Evolutionary conservation across 768 basidiomycete genomes (phyloP), one percentile per base, ranked within the genome.

Genomic region (Auriscalpium orientale): DNA sequence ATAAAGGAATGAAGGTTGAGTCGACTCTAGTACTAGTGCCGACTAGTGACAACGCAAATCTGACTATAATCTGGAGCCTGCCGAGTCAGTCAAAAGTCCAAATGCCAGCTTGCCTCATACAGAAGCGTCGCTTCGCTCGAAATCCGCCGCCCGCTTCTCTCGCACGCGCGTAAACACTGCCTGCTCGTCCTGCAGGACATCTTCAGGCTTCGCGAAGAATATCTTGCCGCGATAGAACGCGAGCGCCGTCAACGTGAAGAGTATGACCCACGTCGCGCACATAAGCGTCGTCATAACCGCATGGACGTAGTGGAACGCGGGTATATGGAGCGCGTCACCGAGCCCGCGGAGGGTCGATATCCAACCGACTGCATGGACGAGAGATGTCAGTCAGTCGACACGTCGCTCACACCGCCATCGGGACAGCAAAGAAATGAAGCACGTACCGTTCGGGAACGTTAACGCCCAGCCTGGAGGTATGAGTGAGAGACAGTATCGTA

Each of bases 161-260:
- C 28, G 28, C 28, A 28, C 28, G 28, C 28, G 28, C 28, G 28
- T 28, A 28, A 28, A 28, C 28, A 28, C 28, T 28, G 28, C 28
- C 28, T 35, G 40, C 45, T 59, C 45, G 58, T 79, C 77, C 46
- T 71, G 70, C 48, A 78, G 59, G 33, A 77, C 75, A 44, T 76
- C 76, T 57, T 72, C 73, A 36, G 68, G 66, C 20, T 70, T 67
- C 8, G 74, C 73, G 37, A 69, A 66, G 64, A 78, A 77, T 11
- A 79, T 78, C 52, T 68, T 65, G 35, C 77, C 77, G 54, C 72
- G 70, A 62, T 62, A 68, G 62, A 78, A 75, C 5, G 76, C 77
- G 38, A 72, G 43, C 21, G 66, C 55, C 1, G 77, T 78, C 56
- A 78, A 65, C 46, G 67, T 60, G 62, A 76, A 72, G 43, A 79